Conservation (phyloP, 495 filamentous ascomycete genomes). For the Poronia punctata region DNA sequence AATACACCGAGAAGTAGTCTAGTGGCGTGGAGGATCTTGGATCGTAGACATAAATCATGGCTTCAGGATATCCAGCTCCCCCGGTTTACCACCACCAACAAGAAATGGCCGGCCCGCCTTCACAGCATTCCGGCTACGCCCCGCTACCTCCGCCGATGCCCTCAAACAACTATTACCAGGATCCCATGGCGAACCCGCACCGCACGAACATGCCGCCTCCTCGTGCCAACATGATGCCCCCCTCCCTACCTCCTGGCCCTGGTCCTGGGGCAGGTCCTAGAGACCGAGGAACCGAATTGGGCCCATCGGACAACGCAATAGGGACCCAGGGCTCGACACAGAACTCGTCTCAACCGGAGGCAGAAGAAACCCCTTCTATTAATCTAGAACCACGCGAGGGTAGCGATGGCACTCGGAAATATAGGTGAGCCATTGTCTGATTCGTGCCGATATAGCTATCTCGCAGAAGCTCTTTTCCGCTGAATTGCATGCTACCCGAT, state of each 20-base stretch:
- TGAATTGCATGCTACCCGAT: neutral
- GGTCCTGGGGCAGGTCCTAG: constrained; percentile 9
- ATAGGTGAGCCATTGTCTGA: constrained; percentile 17
- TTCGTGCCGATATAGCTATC: neutral
- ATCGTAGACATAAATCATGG: constrained; percentile 19
- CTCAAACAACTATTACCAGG: constrained; percentile 21
- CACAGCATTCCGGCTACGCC: constrained; percentile 25
- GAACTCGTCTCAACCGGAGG: constrained; percentile 18
- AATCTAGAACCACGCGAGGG: constrained; percentile 23
- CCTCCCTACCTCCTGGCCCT: constrained; percentile 22
- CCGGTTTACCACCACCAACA: constrained; percentile 24
- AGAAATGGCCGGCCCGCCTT: constrained; percentile 23
- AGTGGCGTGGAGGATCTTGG: constrained; percentile 4
- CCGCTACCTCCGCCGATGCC: constrained; percentile 26
- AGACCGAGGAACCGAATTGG: constrained; percentile 7
- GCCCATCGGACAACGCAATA: constrained; percentile 7
- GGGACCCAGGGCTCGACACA: constrained; percentile 4
- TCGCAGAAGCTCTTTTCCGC: neutral
- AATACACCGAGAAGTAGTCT: constrained; percentile 2
- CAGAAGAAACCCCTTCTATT: constrained; percentile 16
- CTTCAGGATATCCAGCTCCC: constrained; percentile 28
- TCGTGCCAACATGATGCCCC: constrained; percentile 26
- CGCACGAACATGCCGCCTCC: constrained; percentile 28
- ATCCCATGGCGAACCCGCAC: constrained; percentile 25
- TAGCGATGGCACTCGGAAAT: constrained; percentile 22